Evolutionary conservation across 139 green algal genomes (phyloP).

Genomic region (Coccomyxa sp.): DNA sequence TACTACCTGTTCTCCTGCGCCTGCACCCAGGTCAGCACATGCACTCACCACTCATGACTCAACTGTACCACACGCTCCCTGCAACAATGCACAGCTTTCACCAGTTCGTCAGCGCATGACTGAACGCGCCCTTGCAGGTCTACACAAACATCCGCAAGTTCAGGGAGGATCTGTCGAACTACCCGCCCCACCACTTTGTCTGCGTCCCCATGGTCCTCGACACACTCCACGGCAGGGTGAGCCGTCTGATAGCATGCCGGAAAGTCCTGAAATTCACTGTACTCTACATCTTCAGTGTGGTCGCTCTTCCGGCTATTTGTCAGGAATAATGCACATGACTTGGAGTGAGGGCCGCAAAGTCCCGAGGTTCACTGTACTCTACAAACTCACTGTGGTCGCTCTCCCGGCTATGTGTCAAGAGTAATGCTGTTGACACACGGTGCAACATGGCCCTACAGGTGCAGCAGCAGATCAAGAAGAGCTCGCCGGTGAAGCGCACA

Average conservation of each 20-base stretch:
- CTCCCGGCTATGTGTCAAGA: too few relatives aligned
- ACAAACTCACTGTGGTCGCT: too few relatives aligned
- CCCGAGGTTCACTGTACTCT: too few relatives aligned
- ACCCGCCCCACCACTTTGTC: constrained; percentile 81
- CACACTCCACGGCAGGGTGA: constrained; percentile 68
- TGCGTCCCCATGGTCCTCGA: constrained; percentile 92
- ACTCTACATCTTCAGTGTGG: too few relatives aligned
- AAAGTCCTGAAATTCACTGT: too few relatives aligned
- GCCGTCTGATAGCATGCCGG: background rate
- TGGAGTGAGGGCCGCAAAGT: too few relatives aligned
- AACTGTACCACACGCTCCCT: background rate
- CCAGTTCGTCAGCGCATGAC: constrained; percentile 25
- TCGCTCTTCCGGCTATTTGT: too few relatives aligned
- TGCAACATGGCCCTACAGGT: constrained; percentile 25
- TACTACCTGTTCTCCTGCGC: constrained; percentile 64
- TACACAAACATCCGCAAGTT: constrained; percentile 82
- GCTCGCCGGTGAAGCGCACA: constrained; percentile 25
- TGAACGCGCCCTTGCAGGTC: constrained; percentile 46
- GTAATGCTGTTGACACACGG: too few relatives aligned
- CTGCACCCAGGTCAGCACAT: constrained; percentile 20
- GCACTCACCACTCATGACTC: background rate
- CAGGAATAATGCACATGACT: too few relatives aligned
- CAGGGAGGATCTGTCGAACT: constrained; percentile 65
- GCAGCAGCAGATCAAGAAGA: constrained; percentile 51
- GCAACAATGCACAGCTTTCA: background rate